Conservation (phyloP, 192 early-diverging fungal genomes). For the Phlyctochytrium arcticum region DNA sequence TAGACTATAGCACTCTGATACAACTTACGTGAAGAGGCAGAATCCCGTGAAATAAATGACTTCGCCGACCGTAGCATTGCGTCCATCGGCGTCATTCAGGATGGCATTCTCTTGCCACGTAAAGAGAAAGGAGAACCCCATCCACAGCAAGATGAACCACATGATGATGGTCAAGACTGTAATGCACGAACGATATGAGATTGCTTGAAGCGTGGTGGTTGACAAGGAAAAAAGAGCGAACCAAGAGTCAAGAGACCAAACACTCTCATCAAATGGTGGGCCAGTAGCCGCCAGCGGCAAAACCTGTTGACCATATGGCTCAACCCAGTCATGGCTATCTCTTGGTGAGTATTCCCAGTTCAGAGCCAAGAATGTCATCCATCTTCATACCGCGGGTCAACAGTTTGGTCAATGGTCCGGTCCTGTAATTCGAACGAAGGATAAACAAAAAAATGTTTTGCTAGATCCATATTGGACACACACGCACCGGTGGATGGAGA, state of each 20-base stretch:
- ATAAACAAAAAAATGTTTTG: no score
- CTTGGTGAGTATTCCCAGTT: no score
- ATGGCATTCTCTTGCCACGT: neutral
- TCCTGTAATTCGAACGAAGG: no score
- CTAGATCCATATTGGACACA: no score
- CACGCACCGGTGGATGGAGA: no score
- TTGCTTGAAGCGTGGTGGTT: no score
- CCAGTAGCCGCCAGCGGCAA: neutral
- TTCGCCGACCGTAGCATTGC: neutral
- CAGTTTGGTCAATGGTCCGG: neutral
- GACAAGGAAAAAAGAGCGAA: neutral
- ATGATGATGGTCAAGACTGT: neutral
- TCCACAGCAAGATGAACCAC: neutral
- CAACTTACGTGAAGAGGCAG: neutral
- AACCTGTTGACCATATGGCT: neutral
- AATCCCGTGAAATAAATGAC: neutral
- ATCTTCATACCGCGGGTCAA: neutral
- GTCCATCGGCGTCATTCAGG: neutral
- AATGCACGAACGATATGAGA: no score
- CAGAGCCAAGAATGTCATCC: no score
- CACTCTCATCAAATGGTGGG: neutral
- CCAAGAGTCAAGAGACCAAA: neutral
- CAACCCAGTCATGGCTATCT: neutral
- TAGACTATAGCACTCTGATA: neutral
- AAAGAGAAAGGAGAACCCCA: neutral